Conservation (phyloP, 495 filamentous ascomycete species). For the Neurospora cerealis region DNA sequence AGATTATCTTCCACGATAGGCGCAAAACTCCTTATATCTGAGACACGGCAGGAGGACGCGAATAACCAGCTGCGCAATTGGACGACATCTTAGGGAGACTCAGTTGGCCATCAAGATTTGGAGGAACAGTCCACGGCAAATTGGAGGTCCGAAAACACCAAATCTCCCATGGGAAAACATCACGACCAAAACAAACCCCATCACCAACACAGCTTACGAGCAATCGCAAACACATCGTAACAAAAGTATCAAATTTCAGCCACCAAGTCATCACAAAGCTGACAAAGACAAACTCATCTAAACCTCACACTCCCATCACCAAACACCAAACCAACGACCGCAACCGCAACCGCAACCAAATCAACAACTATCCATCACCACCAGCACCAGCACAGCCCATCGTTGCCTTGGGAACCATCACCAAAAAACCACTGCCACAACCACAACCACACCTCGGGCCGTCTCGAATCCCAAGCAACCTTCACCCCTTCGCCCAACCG, state of each 20-base stretch:
- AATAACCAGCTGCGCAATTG: not conserved
- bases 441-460: constrained; percentile 42
- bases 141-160: not conserved
- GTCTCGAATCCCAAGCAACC: constrained; percentile 32
- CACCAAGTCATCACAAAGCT: not conserved
- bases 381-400: not conserved
- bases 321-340: not conserved
- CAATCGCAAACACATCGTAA: not conserved
- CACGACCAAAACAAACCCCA: not conserved
- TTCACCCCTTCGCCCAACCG: constrained; percentile 34
- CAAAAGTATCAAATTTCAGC: not conserved
- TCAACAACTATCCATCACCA: not conserved
- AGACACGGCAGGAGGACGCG: not conserved
- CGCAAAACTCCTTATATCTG: not conserved
- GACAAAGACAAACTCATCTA: not conserved
- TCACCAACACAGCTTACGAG: not conserved
- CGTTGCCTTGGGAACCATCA: not conserved
- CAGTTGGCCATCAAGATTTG: not conserved
- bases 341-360: not conserved
- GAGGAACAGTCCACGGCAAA: too few species aligned
- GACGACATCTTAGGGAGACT: not conserved
- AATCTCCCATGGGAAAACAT: not conserved
- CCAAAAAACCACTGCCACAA: too few species aligned
- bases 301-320: not conserved
- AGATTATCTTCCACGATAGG: not conserved